These are phyloP conservation scores for Dictyostelium capitatum DNA, from an alignment of 78 protist genomes.

Conservation along the genomic window DNA sequence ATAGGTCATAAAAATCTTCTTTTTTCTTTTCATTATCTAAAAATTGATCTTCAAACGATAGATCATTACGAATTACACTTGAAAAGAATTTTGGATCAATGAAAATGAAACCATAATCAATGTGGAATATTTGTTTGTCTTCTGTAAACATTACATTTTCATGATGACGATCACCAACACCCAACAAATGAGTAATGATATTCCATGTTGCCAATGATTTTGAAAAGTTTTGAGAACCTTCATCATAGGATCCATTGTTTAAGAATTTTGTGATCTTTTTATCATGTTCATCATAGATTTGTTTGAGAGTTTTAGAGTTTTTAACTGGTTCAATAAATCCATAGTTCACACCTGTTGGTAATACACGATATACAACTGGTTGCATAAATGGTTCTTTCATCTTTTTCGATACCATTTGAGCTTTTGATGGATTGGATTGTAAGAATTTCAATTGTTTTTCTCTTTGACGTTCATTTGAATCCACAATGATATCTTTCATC, in stretches of 20 bases:
- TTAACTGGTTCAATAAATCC: conserved; percentile 84
- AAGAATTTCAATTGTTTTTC: neutral
- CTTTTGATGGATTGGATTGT: neutral
- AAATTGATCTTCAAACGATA: conserved; percentile 9
- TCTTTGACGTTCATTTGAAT: neutral
- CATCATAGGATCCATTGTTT: neutral
- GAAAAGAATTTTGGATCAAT: conserved; percentile 75
- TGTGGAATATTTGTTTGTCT: conserved; percentile 92
- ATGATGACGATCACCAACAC: conserved; percentile 97
- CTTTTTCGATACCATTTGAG: conserved; percentile 37
- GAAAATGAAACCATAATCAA: conserved; percentile 97
- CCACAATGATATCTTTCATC: conserved; percentile 79
- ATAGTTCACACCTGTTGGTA: conserved; percentile 42
- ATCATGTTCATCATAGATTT: neutral
- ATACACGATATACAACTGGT: conserved; percentile 41
- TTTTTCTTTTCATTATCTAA: neutral
- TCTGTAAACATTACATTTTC: conserved; percentile 93
- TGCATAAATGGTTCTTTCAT: conserved; percentile 7
- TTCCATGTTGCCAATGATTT: conserved; percentile 94
- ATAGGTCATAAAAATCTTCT: neutral
- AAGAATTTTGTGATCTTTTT: neutral
- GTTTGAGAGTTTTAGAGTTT: conserved; percentile 60
- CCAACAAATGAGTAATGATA: conserved; percentile 95
- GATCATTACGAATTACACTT: conserved; percentile 14
- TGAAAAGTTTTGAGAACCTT: neutral